Evolutionary conservation across 495 filamentous ascomycete species (phyloP).

Genomic region (Neurospora sp.): DNA sequence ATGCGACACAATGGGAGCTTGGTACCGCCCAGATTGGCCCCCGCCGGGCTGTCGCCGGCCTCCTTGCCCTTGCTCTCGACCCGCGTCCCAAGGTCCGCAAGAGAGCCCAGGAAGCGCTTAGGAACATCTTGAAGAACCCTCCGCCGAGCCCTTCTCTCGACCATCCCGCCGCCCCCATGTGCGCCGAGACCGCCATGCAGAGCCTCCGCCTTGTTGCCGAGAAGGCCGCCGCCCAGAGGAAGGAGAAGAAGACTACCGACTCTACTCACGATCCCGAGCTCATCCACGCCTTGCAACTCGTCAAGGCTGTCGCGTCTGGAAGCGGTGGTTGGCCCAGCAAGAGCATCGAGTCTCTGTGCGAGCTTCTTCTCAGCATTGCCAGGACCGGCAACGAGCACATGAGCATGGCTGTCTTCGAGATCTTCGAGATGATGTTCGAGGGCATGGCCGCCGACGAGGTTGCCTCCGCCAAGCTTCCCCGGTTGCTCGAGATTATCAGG

Average conservation of each 20-base stretch:
- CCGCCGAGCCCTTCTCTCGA: slow-evolving; percentile 86
- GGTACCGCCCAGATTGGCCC: slow-evolving; percentile 75
- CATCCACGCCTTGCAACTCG: slow-evolving; percentile 82
- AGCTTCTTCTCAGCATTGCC: slow-evolving; percentile 77
- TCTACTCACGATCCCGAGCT: slow-evolving; percentile 64
- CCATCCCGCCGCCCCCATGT: slow-evolving; percentile 91
- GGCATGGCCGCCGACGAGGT: slow-evolving; percentile 72
- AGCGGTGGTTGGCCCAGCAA: slow-evolving; percentile 95
- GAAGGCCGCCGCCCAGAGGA: slow-evolving; percentile 47
- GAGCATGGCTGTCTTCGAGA: slow-evolving; percentile 88
- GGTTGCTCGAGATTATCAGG: slow-evolving; percentile 72
- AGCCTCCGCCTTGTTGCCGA: slow-evolving; percentile 59
- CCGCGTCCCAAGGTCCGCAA: slow-evolving; percentile 91
- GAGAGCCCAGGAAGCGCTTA: slow-evolving; percentile 81
- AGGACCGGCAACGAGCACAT: slow-evolving; percentile 85
- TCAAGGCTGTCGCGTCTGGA: slow-evolving; percentile 74
- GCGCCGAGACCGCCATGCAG: slow-evolving; percentile 76
- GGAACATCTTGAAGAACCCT: slow-evolving; percentile 66
- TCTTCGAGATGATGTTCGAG: slow-evolving; percentile 92
- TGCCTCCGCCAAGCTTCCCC: slow-evolving; percentile 77
- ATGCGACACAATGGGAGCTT: slow-evolving; percentile 77
- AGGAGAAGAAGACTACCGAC: slow-evolving; percentile 53
- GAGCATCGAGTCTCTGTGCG: slow-evolving; percentile 86
- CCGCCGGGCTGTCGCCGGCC: slow-evolving; percentile 77
- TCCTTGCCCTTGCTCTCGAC: slow-evolving; percentile 73